Evolutionary conservation across 2,329 filamentous ascomycete species (phyloP), one percentile per base, ranked within the genome.

Genomic region (Rutstroemia sp.): DNA sequence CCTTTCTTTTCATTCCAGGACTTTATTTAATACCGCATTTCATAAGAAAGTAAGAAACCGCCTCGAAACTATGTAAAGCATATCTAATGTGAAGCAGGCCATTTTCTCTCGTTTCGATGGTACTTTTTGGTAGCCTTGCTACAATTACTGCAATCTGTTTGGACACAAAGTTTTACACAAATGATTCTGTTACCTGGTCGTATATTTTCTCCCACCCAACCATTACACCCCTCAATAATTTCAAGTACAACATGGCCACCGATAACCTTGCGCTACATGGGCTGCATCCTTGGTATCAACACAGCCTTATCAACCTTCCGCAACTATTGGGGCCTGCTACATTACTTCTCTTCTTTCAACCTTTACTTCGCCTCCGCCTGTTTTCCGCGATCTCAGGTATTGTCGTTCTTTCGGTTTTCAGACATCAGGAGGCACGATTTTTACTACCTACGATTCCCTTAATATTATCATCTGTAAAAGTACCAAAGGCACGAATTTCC

Each of bases 1-100:
- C 92, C 14, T 99, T 95, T 70, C 74, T 99, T 60, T 71, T 95
- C 57, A 83, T 96, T 69, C 92, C 94, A 53, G 86, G 87, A 38
- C 75, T 95, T 69, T 86, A 85, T 68, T 78, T 99, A 68, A 76
- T 97, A 70, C 90, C 90, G 62, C 88, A 95, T 75, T 94, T 96
- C 68, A 74, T 82, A 70, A 84, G 84, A 71, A 92, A 86, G 88
- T 94, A 73, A 68, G 82, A 74, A 25, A 38, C 53, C 21, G 42
- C 30, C 51, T 19, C 40, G 23, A 38, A 21, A 23, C n/a, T 12
- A 14, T 17, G 25, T 7, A 25, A 19, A 16, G 45, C 21, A 6
- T 45, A 45, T 19, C 60, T 63, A 55, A 64, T 53, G 12, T 19
- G 30, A 48, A 58, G 58, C 61, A 83, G 81, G 68, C 82, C 81